phyloP scores from a whole-genome alignment of 495 filamentous ascomycete species.

The Neohortaea acidophila region DNA sequence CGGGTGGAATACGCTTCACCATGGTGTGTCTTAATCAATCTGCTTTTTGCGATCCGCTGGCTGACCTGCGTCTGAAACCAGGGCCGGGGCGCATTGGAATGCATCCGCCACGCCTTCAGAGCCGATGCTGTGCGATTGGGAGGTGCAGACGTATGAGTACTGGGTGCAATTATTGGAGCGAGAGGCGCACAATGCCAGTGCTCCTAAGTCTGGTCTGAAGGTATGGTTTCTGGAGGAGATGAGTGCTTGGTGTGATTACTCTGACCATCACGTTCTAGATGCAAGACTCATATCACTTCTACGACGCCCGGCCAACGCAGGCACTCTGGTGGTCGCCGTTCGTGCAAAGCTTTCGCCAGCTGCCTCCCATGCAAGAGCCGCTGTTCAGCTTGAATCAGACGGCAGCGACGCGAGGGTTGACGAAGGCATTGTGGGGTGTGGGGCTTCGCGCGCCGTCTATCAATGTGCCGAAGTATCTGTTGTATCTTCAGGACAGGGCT shows the following conservation, averaged over 20 bases:
- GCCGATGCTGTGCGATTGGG: conserved; percentile 23
- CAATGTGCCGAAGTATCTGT: conserved; percentile 24
- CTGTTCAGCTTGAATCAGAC: conserved; percentile 1
- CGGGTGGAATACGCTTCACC: conserved; percentile 28
- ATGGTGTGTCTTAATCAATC: conserved; percentile 25
- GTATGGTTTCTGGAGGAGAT: conserved; percentile 2
- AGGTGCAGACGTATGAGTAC: conserved; percentile 24
- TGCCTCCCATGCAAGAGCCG: conserved; percentile 7
- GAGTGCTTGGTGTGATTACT: neutral
- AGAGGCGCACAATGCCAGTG: conserved; percentile 10
- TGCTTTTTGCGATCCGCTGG: neutral
- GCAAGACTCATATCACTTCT: conserved; percentile 14
- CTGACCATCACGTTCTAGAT: conserved; percentile 4
- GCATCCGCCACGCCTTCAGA: conserved; percentile 23
- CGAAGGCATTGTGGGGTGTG: conserved; percentile 10
- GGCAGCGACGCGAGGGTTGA: neutral
- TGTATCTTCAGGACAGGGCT: conserved; percentile 15
- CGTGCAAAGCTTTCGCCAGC: conserved; percentile 17
- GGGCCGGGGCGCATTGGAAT: conserved; percentile 32
- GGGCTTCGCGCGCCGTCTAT: conserved; percentile 18
- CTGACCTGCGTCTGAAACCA: conserved; percentile 5
- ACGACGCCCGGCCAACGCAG: conserved; percentile 7
- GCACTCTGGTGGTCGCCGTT: conserved; percentile 22
- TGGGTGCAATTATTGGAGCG: conserved; percentile 21
- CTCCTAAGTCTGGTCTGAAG: conserved; percentile 8